Evolutionary conservation across 495 filamentous ascomycete genomes (phyloP).

Genomic region (Podospora pseudopauciseta): DNA sequence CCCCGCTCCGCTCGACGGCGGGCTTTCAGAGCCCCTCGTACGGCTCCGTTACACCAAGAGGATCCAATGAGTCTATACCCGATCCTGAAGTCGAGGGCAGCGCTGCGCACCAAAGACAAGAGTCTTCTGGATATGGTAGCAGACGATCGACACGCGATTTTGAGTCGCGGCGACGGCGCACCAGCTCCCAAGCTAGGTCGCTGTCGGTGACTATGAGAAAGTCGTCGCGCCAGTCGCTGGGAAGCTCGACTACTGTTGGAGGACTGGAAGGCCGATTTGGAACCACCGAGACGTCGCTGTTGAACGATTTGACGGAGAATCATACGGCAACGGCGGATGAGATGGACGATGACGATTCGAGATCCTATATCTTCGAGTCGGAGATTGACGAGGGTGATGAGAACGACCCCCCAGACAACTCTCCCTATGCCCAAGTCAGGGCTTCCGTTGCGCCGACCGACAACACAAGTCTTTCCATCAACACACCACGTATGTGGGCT

Average conservation of each 20-base stretch:
- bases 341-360: constrained; percentile 27
- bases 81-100: constrained; percentile 25
- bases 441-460: constrained; percentile 73
- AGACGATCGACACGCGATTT: background rate
- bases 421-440: constrained; percentile 68
- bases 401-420: constrained; percentile 58
- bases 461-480: constrained; percentile 70
- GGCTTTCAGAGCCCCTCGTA: constrained; percentile 56
- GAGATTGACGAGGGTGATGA: constrained; percentile 40
- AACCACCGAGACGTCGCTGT: constrained; percentile 39
- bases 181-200: constrained; percentile 19
- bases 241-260: constrained; percentile 38
- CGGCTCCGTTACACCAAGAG: constrained; percentile 47
- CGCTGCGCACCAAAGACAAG: constrained; percentile 17
- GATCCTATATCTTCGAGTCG: constrained; percentile 26
- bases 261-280: constrained; percentile 47
- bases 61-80: constrained; percentile 8
- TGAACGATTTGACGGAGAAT: constrained; percentile 34
- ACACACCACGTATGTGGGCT: constrained; percentile 84
- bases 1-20: constrained; percentile 57
- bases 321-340: constrained; percentile 16
- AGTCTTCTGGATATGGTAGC: constrained; percentile 7
- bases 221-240: constrained; percentile 34
- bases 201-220: constrained; percentile 7
- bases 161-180: constrained; percentile 15